phyloP scores from a whole-genome alignment of 148 eudicot genomes.

The Beta vulgaris region DNA sequence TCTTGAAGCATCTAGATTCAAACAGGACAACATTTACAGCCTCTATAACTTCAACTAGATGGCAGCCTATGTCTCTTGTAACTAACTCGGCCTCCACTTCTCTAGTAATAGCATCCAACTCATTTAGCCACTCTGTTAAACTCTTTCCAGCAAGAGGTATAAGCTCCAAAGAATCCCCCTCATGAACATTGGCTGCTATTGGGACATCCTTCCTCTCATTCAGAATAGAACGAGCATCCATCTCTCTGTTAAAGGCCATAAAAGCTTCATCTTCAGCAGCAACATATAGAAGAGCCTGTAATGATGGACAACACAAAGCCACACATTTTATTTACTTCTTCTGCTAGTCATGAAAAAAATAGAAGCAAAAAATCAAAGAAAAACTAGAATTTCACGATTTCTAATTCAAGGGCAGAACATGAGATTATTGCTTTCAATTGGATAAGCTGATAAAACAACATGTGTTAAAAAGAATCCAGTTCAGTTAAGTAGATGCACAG shows the following conservation, averaged over 20 bases:
- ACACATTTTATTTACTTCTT: conserved; percentile 3
- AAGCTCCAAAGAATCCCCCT: conserved; percentile 47
- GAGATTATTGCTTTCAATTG: neutral
- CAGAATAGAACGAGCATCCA: conserved; percentile 52
- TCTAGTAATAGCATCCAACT: conserved; percentile 68
- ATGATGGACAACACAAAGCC: conserved; percentile 18
- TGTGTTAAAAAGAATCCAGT: neutral
- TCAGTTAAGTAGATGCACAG: neutral
- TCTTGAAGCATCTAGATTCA: conserved; percentile 64
- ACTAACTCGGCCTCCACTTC: conserved; percentile 83
- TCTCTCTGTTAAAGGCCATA: conserved; percentile 64
- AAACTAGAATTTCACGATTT: neutral
- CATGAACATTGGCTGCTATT: conserved; percentile 29
- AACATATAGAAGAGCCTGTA: conserved; percentile 72
- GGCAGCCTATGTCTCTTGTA: conserved; percentile 86
- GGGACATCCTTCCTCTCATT: conserved; percentile 52
- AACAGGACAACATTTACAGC: conserved; percentile 88
- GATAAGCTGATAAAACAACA: conserved; percentile 8
- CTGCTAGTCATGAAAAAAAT: neutral
- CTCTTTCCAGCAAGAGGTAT: conserved; percentile 73
- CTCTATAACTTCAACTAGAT: conserved; percentile 79
- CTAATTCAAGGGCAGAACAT: neutral
- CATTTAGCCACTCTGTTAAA: conserved; percentile 68
- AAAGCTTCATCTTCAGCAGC: conserved; percentile 89
- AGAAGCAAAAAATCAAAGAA: neutral